Evolutionary conservation across 306 rosid species (phyloP).

Genomic region (Ceratonia siliqua): DNA sequence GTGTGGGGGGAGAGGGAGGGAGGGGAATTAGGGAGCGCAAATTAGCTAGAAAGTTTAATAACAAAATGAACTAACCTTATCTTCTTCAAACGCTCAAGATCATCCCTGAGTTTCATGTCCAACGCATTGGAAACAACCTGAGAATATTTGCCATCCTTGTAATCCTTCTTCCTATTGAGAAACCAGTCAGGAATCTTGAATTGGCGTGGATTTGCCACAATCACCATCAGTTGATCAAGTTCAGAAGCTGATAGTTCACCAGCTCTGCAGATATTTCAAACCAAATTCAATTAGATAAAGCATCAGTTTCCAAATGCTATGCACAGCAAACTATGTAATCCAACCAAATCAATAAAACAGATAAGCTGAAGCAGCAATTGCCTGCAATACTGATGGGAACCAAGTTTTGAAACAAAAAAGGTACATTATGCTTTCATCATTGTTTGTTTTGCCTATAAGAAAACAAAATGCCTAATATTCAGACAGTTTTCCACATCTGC

Average conservation of each 20-base stretch:
- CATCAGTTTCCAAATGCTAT: neutral
- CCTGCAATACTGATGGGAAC: neutral
- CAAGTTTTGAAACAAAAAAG: neutral
- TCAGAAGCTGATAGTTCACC: conserved; percentile 22
- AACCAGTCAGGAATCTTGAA: conserved; percentile 25
- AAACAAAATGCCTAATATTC: neutral
- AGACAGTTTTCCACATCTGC: neutral
- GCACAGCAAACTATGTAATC: neutral
- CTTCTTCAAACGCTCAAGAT: conserved; percentile 88
- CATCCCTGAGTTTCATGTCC: conserved; percentile 90
- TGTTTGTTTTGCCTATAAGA: neutral
- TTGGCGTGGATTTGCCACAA: conserved; percentile 21
- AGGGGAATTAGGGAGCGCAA: neutral
- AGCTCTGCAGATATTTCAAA: neutral
- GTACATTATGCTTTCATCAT: neutral
- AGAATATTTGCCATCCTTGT: conserved; percentile 19
- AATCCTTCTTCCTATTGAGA: conserved; percentile 25
- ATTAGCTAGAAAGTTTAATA: neutral
- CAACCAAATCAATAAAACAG: neutral
- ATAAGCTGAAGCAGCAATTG: neutral
- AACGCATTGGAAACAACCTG: conserved; percentile 49
- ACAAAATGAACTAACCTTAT: conserved; percentile 53
- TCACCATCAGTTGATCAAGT: conserved; percentile 16
- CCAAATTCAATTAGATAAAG: neutral
- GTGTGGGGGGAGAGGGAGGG: no score